phyloP scores from a whole-genome alignment of 768 basidiomycete species.

The Pisolithus tinctorius region DNA sequence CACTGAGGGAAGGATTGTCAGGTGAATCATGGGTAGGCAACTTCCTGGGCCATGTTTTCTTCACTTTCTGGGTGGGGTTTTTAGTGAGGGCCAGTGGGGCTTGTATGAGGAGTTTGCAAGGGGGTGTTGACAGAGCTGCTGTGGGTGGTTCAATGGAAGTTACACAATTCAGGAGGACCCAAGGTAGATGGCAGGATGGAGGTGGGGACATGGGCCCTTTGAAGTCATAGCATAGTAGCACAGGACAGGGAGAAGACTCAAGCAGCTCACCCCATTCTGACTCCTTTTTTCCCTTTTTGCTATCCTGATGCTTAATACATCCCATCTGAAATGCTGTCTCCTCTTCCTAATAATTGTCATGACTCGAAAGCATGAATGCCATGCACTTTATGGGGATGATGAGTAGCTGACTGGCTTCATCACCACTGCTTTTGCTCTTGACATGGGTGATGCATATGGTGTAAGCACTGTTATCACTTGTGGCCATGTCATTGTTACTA shows the following conservation, averaged over 20 bases:
- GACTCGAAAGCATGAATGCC: constrained; percentile 26
- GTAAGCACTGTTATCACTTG: constrained; percentile 14
- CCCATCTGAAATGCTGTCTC: constrained; percentile 29
- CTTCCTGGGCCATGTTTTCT: too few relatives aligned
- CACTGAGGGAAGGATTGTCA: too few relatives aligned
- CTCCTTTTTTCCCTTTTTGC: constrained; percentile 4
- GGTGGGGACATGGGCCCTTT: constrained; percentile 58
- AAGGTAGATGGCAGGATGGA: constrained; percentile 48
- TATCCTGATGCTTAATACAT: constrained; percentile 5
- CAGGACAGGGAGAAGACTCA: constrained; percentile 28
- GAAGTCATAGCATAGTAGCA: constrained; percentile 26
- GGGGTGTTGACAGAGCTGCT: too few relatives aligned
- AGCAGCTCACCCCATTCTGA: constrained; percentile 2
- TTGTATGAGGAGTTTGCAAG: too few relatives aligned
- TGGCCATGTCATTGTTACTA: constrained; percentile 30
- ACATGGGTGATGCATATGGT: constrained; percentile 8
- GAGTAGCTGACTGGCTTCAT: constrained; percentile 3
- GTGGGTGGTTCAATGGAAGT: constrained; percentile 18
- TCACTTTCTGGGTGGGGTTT: too few relatives aligned
- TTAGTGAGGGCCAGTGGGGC: too few relatives aligned
- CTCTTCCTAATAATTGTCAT: constrained; percentile 49
- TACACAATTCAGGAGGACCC: constrained; percentile 20
- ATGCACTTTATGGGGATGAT: constrained; percentile 14
- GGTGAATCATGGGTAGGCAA: too few relatives aligned
- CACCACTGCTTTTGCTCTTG: constrained; percentile 11